Evolutionary conservation across 345 rosid species (phyloP).

Genomic region (Acer campestre): DNA sequence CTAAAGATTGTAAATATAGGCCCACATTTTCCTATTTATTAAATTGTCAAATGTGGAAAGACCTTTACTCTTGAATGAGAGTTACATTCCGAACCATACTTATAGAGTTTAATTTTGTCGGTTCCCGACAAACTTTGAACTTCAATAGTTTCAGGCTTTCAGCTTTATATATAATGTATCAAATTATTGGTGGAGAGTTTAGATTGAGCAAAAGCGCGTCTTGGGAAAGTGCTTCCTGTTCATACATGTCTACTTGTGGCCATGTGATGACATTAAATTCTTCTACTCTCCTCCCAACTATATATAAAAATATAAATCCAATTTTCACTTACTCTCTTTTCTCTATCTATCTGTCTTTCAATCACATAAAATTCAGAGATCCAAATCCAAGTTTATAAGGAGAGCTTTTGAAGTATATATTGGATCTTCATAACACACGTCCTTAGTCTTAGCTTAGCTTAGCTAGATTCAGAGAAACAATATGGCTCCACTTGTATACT

Average conservation of each 20-base stretch:
- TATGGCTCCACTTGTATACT: slow-evolving; percentile 45
- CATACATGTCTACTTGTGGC: slow-evolving; percentile 7
- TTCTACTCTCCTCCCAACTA: slow-evolving; percentile 11
- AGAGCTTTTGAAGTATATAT: slow-evolving; percentile 26
- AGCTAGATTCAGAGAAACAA: slow-evolving; percentile 14
- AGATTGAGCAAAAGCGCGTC: slow-evolving; percentile 19
- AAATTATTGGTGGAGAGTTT: too few relatives aligned
- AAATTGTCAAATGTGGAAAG: too few relatives aligned
- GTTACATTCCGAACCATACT: too few relatives aligned
- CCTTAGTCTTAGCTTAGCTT: too few relatives aligned
- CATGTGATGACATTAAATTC: slow-evolving; percentile 50
- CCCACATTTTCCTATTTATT: too few relatives aligned
- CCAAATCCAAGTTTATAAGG: neutral
- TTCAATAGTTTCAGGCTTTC: too few relatives aligned
- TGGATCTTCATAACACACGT: slow-evolving; percentile 31
- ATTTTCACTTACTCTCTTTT: neutral
- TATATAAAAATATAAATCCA: neutral
- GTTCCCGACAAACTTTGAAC: too few relatives aligned
- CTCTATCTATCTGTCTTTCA: neutral
- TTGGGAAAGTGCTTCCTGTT: neutral
- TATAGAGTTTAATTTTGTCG: too few relatives aligned
- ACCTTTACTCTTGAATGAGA: too few relatives aligned
- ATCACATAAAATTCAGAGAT: slow-evolving; percentile 16
- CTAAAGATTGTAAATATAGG: too few relatives aligned
- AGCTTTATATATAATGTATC: too few relatives aligned